Evolutionary conservation across 148 eudicot species (phyloP).

Genomic region (Vaccinium corymbosum): DNA sequence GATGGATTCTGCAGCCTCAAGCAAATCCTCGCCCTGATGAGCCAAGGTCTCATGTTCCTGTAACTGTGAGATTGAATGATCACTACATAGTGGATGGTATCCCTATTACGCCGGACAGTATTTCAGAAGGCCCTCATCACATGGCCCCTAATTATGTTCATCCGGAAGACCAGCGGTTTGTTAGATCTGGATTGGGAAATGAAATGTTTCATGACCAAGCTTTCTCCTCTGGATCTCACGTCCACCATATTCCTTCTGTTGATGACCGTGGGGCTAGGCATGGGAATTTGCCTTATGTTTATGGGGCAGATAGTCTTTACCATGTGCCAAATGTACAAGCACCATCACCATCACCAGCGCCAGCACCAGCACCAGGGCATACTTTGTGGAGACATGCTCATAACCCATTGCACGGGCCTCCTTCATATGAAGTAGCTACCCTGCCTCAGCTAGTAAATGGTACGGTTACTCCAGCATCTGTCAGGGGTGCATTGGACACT

Average conservation of each 20-base stretch:
- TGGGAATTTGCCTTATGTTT: constrained; percentile 47
- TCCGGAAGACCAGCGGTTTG: constrained; percentile 49
- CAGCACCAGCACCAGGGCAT: constrained; percentile 33
- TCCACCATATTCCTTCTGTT: constrained; percentile 42
- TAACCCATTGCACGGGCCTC: constrained; percentile 42
- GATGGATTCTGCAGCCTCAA: constrained; percentile 48
- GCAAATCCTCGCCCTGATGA: constrained; percentile 47
- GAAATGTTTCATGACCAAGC: constrained; percentile 57
- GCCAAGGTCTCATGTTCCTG: constrained; percentile 45
- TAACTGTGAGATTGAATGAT: constrained; percentile 58
- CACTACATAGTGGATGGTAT: constrained; percentile 48
- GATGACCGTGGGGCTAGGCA: constrained; percentile 54
- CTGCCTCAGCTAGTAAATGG: constrained; percentile 49
- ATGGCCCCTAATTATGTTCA: constrained; percentile 38
- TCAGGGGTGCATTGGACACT: constrained; percentile 44
- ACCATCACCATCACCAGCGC: constrained; percentile 35
- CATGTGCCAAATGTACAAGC: constrained; percentile 53
- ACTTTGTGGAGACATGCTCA: constrained; percentile 55
- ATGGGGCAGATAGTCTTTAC: constrained; percentile 53
- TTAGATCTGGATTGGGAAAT: constrained; percentile 48
- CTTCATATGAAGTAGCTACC: constrained; percentile 43
- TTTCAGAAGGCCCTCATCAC: constrained; percentile 37
- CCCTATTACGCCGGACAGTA: constrained; percentile 34
- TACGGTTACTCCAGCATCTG: constrained; percentile 35
- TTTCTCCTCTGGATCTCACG: constrained; percentile 47